Base-by-base conservation (phyloP, 106 monocot genomes). In the Dendrobium nobile region DNA sequence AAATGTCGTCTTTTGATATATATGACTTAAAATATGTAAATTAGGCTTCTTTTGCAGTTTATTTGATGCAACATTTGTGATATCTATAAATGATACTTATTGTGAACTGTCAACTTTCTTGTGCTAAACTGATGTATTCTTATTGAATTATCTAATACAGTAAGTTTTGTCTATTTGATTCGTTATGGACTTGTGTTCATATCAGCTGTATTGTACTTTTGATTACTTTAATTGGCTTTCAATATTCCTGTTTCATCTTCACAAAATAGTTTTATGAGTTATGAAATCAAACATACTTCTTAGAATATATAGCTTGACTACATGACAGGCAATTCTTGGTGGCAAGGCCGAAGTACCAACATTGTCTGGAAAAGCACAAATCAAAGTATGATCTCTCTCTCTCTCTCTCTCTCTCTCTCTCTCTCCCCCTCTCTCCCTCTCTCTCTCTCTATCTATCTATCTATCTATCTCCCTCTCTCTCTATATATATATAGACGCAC, bases 271-370 rank as follows among this genome's bases (percentile, higher is more conserved):
- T 70, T 65, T 65, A 31, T 54, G 48, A 77, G n/a, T 18, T 59
- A 19, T 19, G 19, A 59, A 59, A 20, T 59, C 56, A 78, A 56
- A 59, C 41, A 20, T 59, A 40, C 6, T 33, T 10, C 20, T 41
- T 59, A 20, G 4, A 4, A 15, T 59, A 4, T 4, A 26, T 78
- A 19, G 55, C 59, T 56, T 55, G 78, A 26, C 9, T 17, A 41
- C 9, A 17, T 82, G n/a, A 44, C 82, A 97, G 99, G 95, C 99
- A 83, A 89, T 99, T 82, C 93, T 99, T 85, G 99, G 99, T 67
- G 99, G 95, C 77, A 93, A 79, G 10, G 61, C 95, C 82, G 93
- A 95, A 82, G 93, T 99, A 42, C 91, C 89, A 70, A 95, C 99
- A 40, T 87, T 99, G 28, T 79, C 72, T 74, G 99, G 93, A 55